phyloP scores from a whole-genome alignment of 176 grass and related monocot species.

The Oryza officinalis region DNA sequence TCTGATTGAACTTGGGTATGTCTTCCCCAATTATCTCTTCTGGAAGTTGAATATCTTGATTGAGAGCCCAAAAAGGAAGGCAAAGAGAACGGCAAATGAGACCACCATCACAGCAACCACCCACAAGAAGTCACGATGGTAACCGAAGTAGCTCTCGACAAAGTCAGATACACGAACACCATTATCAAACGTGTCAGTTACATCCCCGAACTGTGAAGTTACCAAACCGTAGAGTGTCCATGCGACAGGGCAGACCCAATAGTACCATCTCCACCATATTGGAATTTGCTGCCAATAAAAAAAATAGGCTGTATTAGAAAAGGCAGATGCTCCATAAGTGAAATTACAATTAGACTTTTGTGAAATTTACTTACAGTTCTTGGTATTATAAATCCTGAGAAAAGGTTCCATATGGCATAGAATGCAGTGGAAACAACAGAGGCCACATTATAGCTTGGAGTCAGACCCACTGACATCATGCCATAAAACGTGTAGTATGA shows the following conservation, averaged over 20 bases:
- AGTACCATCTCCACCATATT: constrained; percentile 79
- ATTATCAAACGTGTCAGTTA: constrained; percentile 12
- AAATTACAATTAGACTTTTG: background rate
- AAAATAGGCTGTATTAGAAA: background rate
- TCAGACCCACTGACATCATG: constrained; percentile 83
- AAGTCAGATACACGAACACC: constrained; percentile 34
- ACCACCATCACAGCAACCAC: constrained; percentile 46
- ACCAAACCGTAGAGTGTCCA: constrained; percentile 67
- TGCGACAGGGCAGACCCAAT: constrained; percentile 56
- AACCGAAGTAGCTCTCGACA: constrained; percentile 63
- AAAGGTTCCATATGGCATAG: constrained; percentile 72
- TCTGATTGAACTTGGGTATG: background rate
- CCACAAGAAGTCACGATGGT: constrained; percentile 55
- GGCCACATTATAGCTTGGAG: constrained; percentile 68
- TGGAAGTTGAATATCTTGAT: constrained; percentile 82
- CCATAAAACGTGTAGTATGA: constrained; percentile 84
- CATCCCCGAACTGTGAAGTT: constrained; percentile 58
- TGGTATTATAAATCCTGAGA: constrained; percentile 79
- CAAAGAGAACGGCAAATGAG: constrained; percentile 57
- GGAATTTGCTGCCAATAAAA: constrained; percentile 48
- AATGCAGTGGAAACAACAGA: constrained; percentile 62
- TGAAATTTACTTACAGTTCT: constrained; percentile 57
- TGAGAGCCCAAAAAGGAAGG: constrained; percentile 64
- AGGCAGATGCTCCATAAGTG: background rate
- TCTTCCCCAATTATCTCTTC: constrained; percentile 51